Conservation (phyloP, 2,329 filamentous ascomycete genomes). For the Colletotrichum brevisporum region DNA sequence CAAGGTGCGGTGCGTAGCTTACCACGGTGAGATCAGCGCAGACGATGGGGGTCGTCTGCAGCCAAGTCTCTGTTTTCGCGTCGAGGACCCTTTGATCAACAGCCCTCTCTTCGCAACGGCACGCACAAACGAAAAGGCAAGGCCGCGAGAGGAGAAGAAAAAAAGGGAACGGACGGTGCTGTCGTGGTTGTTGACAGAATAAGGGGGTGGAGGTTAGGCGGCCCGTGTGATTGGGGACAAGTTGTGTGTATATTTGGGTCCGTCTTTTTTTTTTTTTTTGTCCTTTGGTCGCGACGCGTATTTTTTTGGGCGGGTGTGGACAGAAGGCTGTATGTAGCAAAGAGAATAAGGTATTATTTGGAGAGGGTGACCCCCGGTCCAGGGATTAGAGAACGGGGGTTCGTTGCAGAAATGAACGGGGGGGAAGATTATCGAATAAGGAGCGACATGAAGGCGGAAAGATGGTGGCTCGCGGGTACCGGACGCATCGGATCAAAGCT, state of each 20-base stretch:
- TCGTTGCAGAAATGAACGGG: slow-evolving; percentile 35
- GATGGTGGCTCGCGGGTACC: slow-evolving; percentile 23
- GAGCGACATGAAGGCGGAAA: slow-evolving; percentile 42
- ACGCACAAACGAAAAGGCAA: slow-evolving; percentile 26
- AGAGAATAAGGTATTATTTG: slow-evolving; percentile 38
- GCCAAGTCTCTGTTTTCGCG: slow-evolving; percentile 65
- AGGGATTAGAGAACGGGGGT: slow-evolving; percentile 34
- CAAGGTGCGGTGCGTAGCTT: slow-evolving; percentile 47
- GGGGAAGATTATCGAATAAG: slow-evolving; percentile 40
- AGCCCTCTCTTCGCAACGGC: slow-evolving; percentile 29
- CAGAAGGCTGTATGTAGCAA: slow-evolving; percentile 26
- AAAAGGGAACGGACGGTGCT: slow-evolving; percentile 30
- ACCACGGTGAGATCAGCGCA: slow-evolving; percentile 73
- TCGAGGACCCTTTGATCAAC: slow-evolving; percentile 42
- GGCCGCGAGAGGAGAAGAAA: slow-evolving; percentile 2
- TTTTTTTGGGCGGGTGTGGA: slow-evolving; percentile 30
- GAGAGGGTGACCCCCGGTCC: slow-evolving; percentile 21
- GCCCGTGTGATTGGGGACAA: slow-evolving; percentile 38
- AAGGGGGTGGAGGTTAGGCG: slow-evolving; percentile 38
- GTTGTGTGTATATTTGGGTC: slow-evolving; percentile 32
- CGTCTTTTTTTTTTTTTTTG: slow-evolving; percentile 24
- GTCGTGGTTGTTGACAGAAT: slow-evolving; percentile 39
- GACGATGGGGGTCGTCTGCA: slow-evolving; percentile 72
- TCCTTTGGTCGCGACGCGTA: slow-evolving; percentile 30
- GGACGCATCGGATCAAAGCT: slow-evolving; percentile 41